Evolutionary conservation across 192 early-diverging fungal species (phyloP).

Genomic region (Pilobolus umbonatus): DNA sequence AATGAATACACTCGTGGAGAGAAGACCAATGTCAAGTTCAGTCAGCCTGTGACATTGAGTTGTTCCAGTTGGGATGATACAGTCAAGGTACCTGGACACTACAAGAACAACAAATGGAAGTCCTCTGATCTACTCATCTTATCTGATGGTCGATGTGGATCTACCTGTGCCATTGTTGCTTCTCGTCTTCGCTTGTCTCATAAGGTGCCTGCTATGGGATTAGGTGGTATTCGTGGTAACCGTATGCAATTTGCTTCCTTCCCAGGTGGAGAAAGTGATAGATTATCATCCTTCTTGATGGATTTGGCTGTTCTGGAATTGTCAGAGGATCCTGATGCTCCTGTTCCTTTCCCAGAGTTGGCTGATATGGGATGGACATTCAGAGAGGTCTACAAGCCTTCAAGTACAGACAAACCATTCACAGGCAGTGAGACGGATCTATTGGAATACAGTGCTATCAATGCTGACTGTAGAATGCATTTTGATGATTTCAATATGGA

Average conservation of each 20-base stretch:
- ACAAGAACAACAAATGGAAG: constrained; percentile 25
- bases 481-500: constrained; percentile 29
- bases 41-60: constrained; percentile 24
- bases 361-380: constrained; percentile 39
- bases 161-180: constrained; percentile 35
- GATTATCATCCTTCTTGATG: constrained; percentile 26
- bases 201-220: constrained; percentile 27
- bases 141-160: constrained; percentile 35
- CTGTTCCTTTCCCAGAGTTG: constrained; percentile 28
- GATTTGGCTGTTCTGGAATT: constrained; percentile 23
- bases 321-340: constrained; percentile 24
- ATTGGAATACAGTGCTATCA: constrained; percentile 28
- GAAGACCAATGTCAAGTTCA: constrained; percentile 16
- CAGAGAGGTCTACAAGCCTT: constrained; percentile 29
- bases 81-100: constrained; percentile 3
- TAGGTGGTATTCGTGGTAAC: constrained; percentile 34
- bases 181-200: constrained; percentile 31
- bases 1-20: constrained; percentile 19
- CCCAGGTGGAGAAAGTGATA: constrained; percentile 36
- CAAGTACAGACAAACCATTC: background rate
- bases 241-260: constrained; percentile 39
- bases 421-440: constrained; percentile 18
- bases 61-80: constrained; percentile 23
- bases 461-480: constrained; percentile 31
- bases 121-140: constrained; percentile 24